phyloP scores from a whole-genome alignment of 352 stramenopile genomes.

The Phytophthora pinifolia region DNA sequence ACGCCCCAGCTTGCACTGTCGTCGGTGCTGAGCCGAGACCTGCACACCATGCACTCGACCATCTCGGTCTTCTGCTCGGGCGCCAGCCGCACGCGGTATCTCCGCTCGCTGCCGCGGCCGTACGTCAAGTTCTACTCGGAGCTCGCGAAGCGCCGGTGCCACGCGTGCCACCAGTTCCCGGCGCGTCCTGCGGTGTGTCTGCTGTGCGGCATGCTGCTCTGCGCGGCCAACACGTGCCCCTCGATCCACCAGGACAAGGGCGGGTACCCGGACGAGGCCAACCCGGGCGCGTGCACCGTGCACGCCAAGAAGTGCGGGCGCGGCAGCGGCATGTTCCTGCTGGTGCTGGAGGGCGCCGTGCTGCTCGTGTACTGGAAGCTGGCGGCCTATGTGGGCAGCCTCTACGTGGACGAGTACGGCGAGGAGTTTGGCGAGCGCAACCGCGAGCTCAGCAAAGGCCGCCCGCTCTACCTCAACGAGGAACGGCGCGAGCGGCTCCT shows the following conservation, averaged over 20 bases:
- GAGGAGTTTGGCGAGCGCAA: constrained; percentile 88
- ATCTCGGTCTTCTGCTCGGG: constrained; percentile 73
- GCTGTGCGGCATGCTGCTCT: constrained; percentile 80
- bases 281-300: constrained; percentile 79
- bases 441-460: constrained; percentile 77
- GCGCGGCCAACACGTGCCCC: constrained; percentile 79
- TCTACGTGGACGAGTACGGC: constrained; percentile 89
- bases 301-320: constrained; percentile 87
- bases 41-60: constrained; percentile 79
- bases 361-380: constrained; percentile 88
- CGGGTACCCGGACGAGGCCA: constrained; percentile 75
- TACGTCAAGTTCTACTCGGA: constrained; percentile 89
- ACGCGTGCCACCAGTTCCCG: constrained; percentile 75
- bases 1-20: constrained; percentile 35
- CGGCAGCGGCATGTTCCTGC: constrained; percentile 78
- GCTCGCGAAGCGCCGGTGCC: constrained; percentile 79
- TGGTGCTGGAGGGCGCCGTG: constrained; percentile 83
- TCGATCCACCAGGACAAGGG: constrained; percentile 69
- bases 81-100: constrained; percentile 64
- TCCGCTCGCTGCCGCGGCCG: constrained; percentile 66
- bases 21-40: constrained; percentile 54
- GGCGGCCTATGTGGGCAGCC: constrained; percentile 75
- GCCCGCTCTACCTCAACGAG: constrained; percentile 77
- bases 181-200: constrained; percentile 82
- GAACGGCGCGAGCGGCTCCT: constrained; percentile 71